A percentile compares a stretch with the other conserved stretches of the same genome.
Evolutionary conservation across 371 early-diverging fungal species (phyloP).

Genomic region (Fennellomyces sp.): DNA sequence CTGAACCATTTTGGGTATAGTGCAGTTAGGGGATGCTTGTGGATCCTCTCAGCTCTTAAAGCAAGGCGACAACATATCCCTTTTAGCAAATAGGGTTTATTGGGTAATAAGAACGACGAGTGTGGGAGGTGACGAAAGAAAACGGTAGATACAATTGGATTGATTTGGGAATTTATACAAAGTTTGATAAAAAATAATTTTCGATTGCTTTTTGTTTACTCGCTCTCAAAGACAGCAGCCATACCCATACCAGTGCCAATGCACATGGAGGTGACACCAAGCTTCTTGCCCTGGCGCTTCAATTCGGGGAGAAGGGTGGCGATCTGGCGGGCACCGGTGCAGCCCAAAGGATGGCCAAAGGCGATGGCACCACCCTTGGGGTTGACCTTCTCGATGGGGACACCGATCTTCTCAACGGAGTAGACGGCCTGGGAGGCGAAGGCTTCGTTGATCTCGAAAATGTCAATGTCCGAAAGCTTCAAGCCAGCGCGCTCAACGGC

Average conservation of each 20-base stretch:
- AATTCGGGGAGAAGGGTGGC: conserved; percentile 95
- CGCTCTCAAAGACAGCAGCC: conserved; percentile 91
- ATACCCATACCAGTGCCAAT: conserved; percentile 98
- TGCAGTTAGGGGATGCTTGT: too few species aligned
- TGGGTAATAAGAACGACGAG: too few species aligned
- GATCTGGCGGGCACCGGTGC: conserved; percentile 97
- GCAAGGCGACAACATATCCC: too few species aligned
- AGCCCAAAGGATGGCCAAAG: conserved; percentile 67
- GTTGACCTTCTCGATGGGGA: conserved; percentile 92
- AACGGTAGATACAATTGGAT: neutral
- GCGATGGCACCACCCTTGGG: conserved; percentile 97
- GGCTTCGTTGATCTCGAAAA: conserved; percentile 95
- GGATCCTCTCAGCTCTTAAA: too few species aligned
- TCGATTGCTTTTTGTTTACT: conserved; percentile 40
- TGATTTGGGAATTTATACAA: neutral
- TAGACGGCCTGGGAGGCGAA: conserved; percentile 98
- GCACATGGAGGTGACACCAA: conserved; percentile 94
- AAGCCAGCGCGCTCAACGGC: conserved; percentile 87
- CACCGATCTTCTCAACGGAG: conserved; percentile 85
- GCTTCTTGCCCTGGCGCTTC: conserved; percentile 81
- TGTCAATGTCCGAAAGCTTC: conserved; percentile 72
- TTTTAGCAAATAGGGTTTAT: too few species aligned
- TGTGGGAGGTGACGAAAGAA: too few species aligned
- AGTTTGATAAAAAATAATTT: neutral
- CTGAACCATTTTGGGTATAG: too few species aligned